Evolutionary conservation across 2,329 filamentous ascomycete species (phyloP), one percentile per base, ranked within the genome.

Genomic region (Talaromyces sp.): DNA sequence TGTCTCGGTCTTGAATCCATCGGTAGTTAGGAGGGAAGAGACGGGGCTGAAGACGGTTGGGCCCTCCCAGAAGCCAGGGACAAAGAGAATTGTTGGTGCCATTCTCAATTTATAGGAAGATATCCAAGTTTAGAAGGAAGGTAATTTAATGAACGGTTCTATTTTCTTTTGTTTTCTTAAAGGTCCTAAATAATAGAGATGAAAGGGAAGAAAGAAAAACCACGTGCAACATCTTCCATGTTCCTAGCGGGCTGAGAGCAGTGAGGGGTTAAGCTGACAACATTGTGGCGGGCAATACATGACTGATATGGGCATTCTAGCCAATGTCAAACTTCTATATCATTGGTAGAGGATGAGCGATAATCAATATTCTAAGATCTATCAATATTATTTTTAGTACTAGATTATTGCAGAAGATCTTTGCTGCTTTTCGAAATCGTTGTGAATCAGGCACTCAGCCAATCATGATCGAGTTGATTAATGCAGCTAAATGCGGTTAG

Each of bases 11-110:
- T 56, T 56, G 53, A 56, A 56, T n/a, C 53, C 31, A 31, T 33
- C 53, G 8, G 18, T 27, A 16, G 30, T 12, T 30, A 60, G 31
- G 16, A 60, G 52, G 5, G 59, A 60, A 33, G 53, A 56, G 8
- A 56, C 40, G 12, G 23, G 9, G 31, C 16, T 12, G 23, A 51
- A 51, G 23, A 60, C 59, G 2, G 52, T 12, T 9, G 52, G 52
- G 2, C 52, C 59, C 28, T 56, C 58, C 58, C 40, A 56, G 8
- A 50, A 12, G 40, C 59, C 59, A 8, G 59, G 59, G 10, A 56
- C 59, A 28, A 60, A 56, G 40, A 60, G 52, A 14, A 60, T 18
- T 30, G 52, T 60, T 47, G 59, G 52, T 56, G 59, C 51, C 59
- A 60, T 60, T 36, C 12, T 51, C 51, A 34, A 14, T 33, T 12